Conservation (phyloP, 1,284 basidiomycete genomes). For the Phylloporus sp. region DNA sequence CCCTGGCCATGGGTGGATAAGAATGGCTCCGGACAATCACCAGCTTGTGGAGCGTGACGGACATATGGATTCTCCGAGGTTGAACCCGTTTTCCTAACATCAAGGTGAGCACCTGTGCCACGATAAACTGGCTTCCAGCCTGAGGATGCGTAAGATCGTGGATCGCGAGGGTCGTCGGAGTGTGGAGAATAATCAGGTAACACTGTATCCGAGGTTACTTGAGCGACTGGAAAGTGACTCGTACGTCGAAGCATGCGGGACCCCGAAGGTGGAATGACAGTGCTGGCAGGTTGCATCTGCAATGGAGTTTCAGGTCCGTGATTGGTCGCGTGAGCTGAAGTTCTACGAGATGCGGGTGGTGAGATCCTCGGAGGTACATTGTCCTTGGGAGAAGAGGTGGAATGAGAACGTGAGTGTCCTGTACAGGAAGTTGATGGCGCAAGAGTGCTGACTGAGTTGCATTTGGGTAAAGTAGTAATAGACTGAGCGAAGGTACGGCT, state of each 20-base stretch:
- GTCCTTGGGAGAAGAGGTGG: constrained; percentile 15
- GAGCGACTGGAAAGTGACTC: constrained; percentile 19
- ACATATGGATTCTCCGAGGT: constrained; percentile 18
- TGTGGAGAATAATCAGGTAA: constrained; percentile 7
- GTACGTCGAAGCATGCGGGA: constrained; percentile 30
- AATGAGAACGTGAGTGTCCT: constrained; percentile 28
- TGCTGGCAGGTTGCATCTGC: constrained; percentile 18
- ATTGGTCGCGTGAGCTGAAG: constrained; percentile 13
- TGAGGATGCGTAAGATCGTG: constrained; percentile 14
- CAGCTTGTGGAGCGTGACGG: constrained; percentile 11
- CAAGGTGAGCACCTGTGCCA: constrained; percentile 14
- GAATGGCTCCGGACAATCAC: constrained; percentile 6
- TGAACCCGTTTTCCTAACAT: constrained; percentile 8
- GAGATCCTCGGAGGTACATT: constrained; percentile 22
- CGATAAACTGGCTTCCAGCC: constrained; percentile 20
- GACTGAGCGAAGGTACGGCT: constrained; percentile 28
- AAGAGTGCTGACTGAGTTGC: constrained; percentile 33
- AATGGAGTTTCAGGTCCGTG: constrained; percentile 17
- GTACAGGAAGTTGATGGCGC: constrained; percentile 31
- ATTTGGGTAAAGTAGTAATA: constrained; percentile 29
- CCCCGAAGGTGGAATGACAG: constrained; percentile 2
- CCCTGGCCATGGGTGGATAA: constrained; percentile 11
- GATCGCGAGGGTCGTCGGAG: constrained; percentile 13
- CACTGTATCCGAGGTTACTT: constrained; percentile 10
- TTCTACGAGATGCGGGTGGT: constrained; percentile 26